Evolutionary conservation across 352 stramenopile species (phyloP), one percentile per base, ranked within the genome.

Genomic region (Thalassiosira mediterranea): DNA sequence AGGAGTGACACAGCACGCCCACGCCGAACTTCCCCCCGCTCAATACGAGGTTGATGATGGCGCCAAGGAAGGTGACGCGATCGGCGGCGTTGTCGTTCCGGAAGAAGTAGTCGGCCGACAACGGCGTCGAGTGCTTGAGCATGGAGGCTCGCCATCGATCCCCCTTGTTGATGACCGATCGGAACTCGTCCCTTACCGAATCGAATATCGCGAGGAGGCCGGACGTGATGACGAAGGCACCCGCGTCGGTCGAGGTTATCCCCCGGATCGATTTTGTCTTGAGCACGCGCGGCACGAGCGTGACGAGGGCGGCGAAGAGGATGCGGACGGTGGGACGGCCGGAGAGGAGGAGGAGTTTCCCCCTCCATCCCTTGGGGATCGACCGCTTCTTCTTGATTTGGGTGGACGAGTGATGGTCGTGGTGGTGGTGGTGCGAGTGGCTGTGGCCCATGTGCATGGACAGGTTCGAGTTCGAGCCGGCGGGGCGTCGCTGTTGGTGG

Each of bases 41-140:
- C 79, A 98, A 93, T n/a, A 93, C 71, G 44, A 98, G 40, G 71
- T 98, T 98, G 25, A 98, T 90, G 61, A 94, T 94, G 70, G 96
- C 96, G 21, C 96, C 96, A 1, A 98, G 63, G 19, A 95, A 93
- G 3, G 96, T 98, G 56, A 98, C 85, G 17, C 77, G 75, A 82
- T 93, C 86, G 2, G 87, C 89, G 7, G 86, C 82, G 48, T 80
- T 83, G 31, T 81, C 73, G 56, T 87, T 90, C 53, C 37, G 60
- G 32, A 86, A 88, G 51, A 88, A 71, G 65, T 86, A 84, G 64
- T 83, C 75, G 2, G 65, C 52, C 17, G 56, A 76, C 28, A 83
- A 62, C 7, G 81, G 77, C 15, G 81, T 72, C 0, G 70, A 79
- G 68, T 90, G 84, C 60, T 89, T 89, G 0, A 79, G 23, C 61